phyloP scores from a whole-genome alignment of 176 grass and related monocot genomes.

The Triticum urartu region DNA sequence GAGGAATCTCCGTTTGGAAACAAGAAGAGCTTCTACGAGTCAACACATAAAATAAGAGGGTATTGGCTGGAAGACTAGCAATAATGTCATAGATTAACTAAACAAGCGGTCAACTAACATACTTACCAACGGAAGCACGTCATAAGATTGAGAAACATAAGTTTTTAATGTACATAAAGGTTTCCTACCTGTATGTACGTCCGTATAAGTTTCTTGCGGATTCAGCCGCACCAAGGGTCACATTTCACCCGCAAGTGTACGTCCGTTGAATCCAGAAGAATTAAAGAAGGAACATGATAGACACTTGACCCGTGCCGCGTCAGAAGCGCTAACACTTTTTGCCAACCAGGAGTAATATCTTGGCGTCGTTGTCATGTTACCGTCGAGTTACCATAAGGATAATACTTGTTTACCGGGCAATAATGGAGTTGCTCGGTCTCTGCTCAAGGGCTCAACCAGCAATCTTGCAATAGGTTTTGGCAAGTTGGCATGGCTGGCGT shows the following conservation, averaged over 20 bases:
- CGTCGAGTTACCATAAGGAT: not conserved
- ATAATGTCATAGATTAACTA: not conserved
- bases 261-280: not conserved
- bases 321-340: not conserved
- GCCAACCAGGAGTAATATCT: not conserved
- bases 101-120: not conserved
- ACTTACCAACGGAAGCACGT: not conserved
- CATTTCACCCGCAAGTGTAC: not conserved
- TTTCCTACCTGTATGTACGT: not conserved
- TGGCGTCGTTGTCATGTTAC: not conserved
- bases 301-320: not conserved
- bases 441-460: not conserved
- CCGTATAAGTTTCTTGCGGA: not conserved
- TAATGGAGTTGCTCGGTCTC: slow-evolving; percentile 4
- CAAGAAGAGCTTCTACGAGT: not conserved
- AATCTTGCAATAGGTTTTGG: not conserved
- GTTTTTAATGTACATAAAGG: not conserved
- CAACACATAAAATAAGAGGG: not conserved
- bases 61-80: not conserved
- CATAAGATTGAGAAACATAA: not conserved
- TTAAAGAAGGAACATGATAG: not conserved
- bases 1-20: too few relatives aligned
- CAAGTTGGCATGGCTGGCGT: not conserved
- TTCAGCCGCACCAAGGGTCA: not conserved
- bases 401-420: not conserved